These are phyloP conservation scores for Leptomonas pyrrhocoris DNA, from an alignment of 208 protist species.

Conservation along the genomic window DNA sequence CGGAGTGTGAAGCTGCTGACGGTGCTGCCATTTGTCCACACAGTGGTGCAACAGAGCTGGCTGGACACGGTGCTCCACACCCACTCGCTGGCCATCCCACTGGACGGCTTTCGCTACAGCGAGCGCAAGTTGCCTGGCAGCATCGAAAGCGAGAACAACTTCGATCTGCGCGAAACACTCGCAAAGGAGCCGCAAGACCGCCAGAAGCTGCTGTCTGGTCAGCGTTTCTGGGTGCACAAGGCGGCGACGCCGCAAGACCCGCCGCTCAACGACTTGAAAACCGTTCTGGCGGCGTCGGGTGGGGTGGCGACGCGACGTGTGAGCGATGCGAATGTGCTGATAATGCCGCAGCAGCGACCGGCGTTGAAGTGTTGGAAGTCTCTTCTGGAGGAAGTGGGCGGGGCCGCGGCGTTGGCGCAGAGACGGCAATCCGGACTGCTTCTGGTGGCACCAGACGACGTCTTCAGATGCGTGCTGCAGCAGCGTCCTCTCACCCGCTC, in stretches of 20 bases:
- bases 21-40: conserved; percentile 54
- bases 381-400: conserved; percentile 1
- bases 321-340: conserved; percentile 39
- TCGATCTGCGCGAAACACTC: conserved; percentile 47
- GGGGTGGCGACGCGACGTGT: conserved; percentile 36
- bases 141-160: conserved; percentile 68
- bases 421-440: conserved; percentile 24
- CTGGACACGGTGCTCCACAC: conserved; percentile 51
- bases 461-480: conserved; percentile 72
- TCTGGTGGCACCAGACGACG: conserved; percentile 60
- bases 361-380: conserved; percentile 27
- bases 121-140: conserved; percentile 43
- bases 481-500: conserved; percentile 39
- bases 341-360: conserved; percentile 46
- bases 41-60: conserved; percentile 57
- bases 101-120: conserved; percentile 25
- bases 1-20: conserved; percentile 83
- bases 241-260: conserved; percentile 57
- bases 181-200: conserved; percentile 33
- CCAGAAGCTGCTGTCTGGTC: conserved; percentile 44
- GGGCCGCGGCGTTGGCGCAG: conserved; percentile 5
- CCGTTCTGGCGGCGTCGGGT: conserved; percentile 63
- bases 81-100: conserved; percentile 10
- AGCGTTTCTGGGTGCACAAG: conserved; percentile 68
- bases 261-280: conserved; percentile 69